Evolutionary conservation across 2,329 filamentous ascomycete species (phyloP), one percentile per base, ranked within the genome.

Genomic region (Waltergamsia citrina): DNA sequence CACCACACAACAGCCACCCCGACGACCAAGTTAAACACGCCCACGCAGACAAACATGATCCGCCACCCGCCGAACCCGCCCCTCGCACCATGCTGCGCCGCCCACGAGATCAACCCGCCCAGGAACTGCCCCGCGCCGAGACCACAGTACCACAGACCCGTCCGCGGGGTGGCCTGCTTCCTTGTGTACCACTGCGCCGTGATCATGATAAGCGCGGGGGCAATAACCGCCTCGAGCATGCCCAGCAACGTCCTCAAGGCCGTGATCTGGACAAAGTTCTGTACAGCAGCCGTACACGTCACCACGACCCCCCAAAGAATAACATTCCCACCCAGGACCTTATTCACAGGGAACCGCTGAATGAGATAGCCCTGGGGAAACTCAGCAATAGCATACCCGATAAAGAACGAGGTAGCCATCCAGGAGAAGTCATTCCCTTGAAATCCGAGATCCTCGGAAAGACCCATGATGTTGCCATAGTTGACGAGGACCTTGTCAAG

Each of bases 31-130:
- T 58, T 62, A 17, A 57, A 57, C 5, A 63, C 59, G 7, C 80
- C 80, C 44, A 85, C 76, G 10, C 79, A 69, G 30, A 84, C 74
- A 52, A 85, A 85, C 17, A 84, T 66, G 71, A 71, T 79, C 6
- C 75, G 62, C 79, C 79, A 85, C 4, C 78, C 78, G n/a, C 72
- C 60, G 3, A 69, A 66, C 2, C 62, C 52, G 2, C 73, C 77
- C 4, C 56, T 56, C 1, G 44, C 62, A 53, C 65, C 57, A 9
- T 72, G 65, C 46, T 76, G 71, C 49, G 74, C 76, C 27, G 56
- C 72, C 41, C 65, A 78, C 0, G 74, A 76, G 32, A 86, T 79
- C 6, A 76, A 69, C 2, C 73, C 74, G 3, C 73, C 70, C 16
- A 80, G 62, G n/a, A 78, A 71, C 52, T 78, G 74, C 6, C 71